Conservation (phyloP, 495 filamentous ascomycete genomes). For the Podospora didyma region DNA sequence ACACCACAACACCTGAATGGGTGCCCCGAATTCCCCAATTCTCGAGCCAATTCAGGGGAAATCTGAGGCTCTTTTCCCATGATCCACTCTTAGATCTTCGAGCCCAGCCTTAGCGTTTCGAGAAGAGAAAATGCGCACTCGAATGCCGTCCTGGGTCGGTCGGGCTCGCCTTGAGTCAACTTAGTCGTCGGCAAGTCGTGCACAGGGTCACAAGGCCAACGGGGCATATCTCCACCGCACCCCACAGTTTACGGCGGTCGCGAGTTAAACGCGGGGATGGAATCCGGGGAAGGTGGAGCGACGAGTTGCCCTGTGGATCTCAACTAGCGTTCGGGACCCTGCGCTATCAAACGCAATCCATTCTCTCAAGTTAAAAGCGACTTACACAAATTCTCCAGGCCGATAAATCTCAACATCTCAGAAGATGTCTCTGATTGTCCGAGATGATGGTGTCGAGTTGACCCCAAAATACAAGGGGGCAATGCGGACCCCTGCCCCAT, state of each 20-base stretch:
- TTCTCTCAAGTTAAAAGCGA: not conserved
- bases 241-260: constrained; percentile 5
- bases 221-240: constrained; percentile 16
- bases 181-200: constrained; percentile 7
- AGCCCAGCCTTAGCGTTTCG: too few species aligned
- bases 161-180: too few species aligned
- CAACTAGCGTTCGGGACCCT: constrained; percentile 2
- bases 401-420: too few species aligned
- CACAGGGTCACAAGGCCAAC: not conserved
- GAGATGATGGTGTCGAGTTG: not conserved
- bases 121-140: too few species aligned
- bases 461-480: not conserved
- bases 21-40: too few species aligned
- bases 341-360: not conserved
- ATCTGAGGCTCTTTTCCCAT: too few species aligned
- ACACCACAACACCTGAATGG: too few species aligned
- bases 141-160: not conserved
- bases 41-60: too few species aligned
- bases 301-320: not conserved
- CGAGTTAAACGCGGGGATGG: constrained; percentile 20
- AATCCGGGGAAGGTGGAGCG: constrained; percentile 27
- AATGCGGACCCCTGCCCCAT: not conserved
- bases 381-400: too few species aligned
- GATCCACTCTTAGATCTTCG: too few species aligned
- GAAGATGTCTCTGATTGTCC: too few species aligned